phyloP scores from a whole-genome alignment of 1,284 basidiomycete species.

The Rhodotorula sp. region DNA sequence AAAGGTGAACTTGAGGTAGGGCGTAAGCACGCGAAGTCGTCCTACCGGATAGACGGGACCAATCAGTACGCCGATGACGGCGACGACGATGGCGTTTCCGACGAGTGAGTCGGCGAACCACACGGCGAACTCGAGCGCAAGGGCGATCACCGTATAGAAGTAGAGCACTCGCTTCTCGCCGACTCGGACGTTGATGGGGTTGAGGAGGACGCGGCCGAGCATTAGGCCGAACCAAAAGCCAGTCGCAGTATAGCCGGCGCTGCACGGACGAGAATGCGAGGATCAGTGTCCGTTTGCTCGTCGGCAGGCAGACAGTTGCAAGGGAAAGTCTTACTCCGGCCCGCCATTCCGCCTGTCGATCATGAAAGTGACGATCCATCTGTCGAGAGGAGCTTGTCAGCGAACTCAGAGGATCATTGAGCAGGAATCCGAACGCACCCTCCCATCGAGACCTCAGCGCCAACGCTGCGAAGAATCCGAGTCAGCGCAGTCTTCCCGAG shows the following conservation, averaged over 20 bases:
- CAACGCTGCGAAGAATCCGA: constrained; percentile 14
- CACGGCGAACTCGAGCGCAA: constrained; percentile 34
- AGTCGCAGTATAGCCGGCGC: constrained; percentile 29
- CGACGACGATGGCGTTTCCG: constrained; percentile 29
- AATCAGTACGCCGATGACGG: constrained; percentile 18
- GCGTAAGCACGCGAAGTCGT: background rate
- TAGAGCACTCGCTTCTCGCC: constrained; percentile 29
- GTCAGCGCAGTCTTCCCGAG: background rate
- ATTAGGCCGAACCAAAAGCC: constrained; percentile 33
- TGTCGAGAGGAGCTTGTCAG: background rate
- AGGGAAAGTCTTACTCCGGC: background rate
- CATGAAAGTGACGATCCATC: constrained; percentile 39
- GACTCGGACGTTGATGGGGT: constrained; percentile 21
- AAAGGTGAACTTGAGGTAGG: background rate
- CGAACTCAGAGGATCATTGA: background rate
- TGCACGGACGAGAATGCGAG: background rate
- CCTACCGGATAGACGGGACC: background rate
- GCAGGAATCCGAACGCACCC: background rate
- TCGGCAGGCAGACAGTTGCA: too few species aligned
- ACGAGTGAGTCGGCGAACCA: constrained; percentile 33
- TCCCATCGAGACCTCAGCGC: constrained; percentile 37
- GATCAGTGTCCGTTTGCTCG: too few species aligned
- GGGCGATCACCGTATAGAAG: constrained; percentile 19
- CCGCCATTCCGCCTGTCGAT: constrained; percentile 30
- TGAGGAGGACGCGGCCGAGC: constrained; percentile 22